These are phyloP conservation scores for Ganoderma leucocontextum DNA, from an alignment of 1,284 basidiomycete genomes.

Conservation along the genomic window DNA sequence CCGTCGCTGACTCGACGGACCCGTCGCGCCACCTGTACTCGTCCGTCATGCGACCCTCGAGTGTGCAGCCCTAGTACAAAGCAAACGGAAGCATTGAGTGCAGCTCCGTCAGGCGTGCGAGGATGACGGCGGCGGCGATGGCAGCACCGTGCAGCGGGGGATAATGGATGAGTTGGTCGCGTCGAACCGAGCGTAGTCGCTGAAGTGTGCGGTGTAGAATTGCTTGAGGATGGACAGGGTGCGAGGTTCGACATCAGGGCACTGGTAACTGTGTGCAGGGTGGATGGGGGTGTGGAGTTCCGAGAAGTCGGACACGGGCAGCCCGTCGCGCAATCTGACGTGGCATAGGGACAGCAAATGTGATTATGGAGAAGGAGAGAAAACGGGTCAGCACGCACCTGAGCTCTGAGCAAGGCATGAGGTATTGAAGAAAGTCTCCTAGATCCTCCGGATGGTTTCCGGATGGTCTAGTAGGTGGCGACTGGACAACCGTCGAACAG, in stretches of 20 bases:
- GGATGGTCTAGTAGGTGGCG: neutral
- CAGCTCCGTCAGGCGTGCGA: neutral
- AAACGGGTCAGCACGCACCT: neutral
- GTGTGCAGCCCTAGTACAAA: neutral
- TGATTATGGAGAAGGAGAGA: neutral
- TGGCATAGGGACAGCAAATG: neutral
- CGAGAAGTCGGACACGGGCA: neutral
- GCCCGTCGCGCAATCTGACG: neutral
- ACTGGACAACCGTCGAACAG: neutral
- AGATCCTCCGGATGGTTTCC: too few relatives aligned
- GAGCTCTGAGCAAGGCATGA: neutral
- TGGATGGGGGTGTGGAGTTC: neutral
- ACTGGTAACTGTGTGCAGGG: neutral
- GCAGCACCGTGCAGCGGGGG: neutral
- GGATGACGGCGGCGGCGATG: neutral
- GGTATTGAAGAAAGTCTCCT: neutral
- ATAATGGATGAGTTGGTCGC: neutral
- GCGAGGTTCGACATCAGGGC: neutral
- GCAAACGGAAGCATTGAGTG: constrained; percentile 6
- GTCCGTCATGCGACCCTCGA: neutral
- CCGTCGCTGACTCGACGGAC: neutral
- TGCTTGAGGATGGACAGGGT: neutral
- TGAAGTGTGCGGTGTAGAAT: neutral
- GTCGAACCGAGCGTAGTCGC: neutral
- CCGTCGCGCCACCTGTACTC: neutral